Base-by-base conservation (phyloP, 495 filamentous ascomycete species). In the Trichoderma orchidacearum region DNA sequence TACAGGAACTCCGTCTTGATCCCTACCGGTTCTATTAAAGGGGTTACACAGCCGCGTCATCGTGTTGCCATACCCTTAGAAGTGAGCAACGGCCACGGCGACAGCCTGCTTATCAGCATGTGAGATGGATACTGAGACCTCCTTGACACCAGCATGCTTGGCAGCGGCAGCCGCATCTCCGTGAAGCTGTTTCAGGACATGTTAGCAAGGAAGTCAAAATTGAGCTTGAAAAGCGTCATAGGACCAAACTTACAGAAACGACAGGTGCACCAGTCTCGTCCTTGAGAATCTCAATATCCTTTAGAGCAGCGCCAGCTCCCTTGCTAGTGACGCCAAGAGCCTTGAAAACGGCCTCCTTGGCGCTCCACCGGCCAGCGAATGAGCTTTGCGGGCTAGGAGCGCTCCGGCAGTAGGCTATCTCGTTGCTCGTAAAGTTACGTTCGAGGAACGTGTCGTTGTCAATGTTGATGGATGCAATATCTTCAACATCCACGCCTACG, bases 331-430 rank as follows among this genome's bases (percentile, higher is more conserved):
- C 89, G 36, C 89, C 88, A n/a, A 99, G 73, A 12, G 87, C 86
- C 78, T 99, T 99, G 75, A 99, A 99, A 4, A 99, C 90, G 4
- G 92, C 93, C 74, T 99, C 93, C 72, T 99, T 99, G 3, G 93
- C 93, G 61, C 83, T 89, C 93, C 93, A 99, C 56, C 89, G 81
- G 15, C 93, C 93, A 0, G 93, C 87, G 71, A 95, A 96, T 36
- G 86, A 88, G 51, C 89, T 83, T 62, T 89, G 87, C 1, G 90
- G 83, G 61, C 38, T 86, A 1, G 64, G 70, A 28, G 89, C 88
- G 66, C 85, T 83, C 53, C 74, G 78, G 75, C 94, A 97, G 72
- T 96, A 95, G 53, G 80, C 78, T 62, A 87, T 82, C 73, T 99
- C 93, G 23, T 69, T 71, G 17, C 75, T 66, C 2, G 91, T 96